phyloP scores from a whole-genome alignment of 1,284 basidiomycete genomes.

The Leccinum pachyderme region DNA sequence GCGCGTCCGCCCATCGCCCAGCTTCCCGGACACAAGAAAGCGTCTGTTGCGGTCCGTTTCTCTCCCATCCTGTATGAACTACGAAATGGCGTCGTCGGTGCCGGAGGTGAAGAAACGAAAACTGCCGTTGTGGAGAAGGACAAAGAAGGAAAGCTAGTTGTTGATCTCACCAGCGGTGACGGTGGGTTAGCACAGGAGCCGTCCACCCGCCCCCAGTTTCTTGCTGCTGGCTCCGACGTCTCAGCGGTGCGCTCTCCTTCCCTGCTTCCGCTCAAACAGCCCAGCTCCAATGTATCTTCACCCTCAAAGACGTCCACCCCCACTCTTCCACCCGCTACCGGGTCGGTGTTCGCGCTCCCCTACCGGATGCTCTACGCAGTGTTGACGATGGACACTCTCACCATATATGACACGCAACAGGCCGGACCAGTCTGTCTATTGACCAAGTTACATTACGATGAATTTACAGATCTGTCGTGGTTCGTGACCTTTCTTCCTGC shows the following conservation, averaged over 20 bases:
- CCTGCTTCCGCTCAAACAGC: conserved; percentile 49
- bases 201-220: conserved; percentile 23
- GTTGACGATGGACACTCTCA: conserved; percentile 93
- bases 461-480: conserved; percentile 97
- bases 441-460: conserved; percentile 95
- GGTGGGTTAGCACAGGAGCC: conserved; percentile 15
- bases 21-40: conserved; percentile 94
- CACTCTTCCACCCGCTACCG: conserved; percentile 29
- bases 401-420: conserved; percentile 98
- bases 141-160: conserved; percentile 58
- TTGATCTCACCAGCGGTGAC: conserved; percentile 52
- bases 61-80: conserved; percentile 93
- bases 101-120: conserved; percentile 42
- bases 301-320: conserved; percentile 49
- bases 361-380: conserved; percentile 97
- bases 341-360: conserved; percentile 82
- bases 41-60: conserved; percentile 91
- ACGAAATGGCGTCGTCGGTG: conserved; percentile 54
- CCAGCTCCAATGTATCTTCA: conserved; percentile 51
- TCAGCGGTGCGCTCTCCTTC: conserved; percentile 48
- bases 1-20: conserved; percentile 90
- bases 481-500: conserved; percentile 40
- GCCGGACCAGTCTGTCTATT: conserved; percentile 89
- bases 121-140: conserved; percentile 65
- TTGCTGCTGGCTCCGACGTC: conserved; percentile 19